A percentile compares a stretch with the other conserved stretches of the same genome.
Evolutionary conservation across 2,329 filamentous ascomycete species (phyloP).

Genomic region (Ascomycota sp.): DNA sequence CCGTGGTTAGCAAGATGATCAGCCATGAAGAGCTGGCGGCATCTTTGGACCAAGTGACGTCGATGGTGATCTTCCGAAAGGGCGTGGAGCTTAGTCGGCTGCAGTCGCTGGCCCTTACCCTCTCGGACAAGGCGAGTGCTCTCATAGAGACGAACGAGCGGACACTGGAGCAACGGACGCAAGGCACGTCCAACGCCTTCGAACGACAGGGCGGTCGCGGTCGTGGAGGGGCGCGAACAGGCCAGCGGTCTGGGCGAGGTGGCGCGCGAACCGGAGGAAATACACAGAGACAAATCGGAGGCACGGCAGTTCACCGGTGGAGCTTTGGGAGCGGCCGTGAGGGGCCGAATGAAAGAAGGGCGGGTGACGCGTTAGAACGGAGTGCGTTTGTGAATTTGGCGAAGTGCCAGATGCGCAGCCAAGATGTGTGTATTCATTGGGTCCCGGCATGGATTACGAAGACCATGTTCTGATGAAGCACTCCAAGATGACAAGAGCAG

Average conservation of each 20-base stretch:
- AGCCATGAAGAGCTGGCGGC: slow-evolving; percentile 95
- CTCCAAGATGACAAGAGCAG: not conserved
- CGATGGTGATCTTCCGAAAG: slow-evolving; percentile 97
- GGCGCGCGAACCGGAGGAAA: slow-evolving; percentile 37
- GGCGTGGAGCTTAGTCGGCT: slow-evolving; percentile 92
- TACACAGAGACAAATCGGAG: slow-evolving; percentile 45
- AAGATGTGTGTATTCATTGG: not conserved
- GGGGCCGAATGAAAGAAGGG: slow-evolving; percentile 22
- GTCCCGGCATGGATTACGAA: not conserved
- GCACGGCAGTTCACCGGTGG: slow-evolving; percentile 65
- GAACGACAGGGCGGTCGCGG: slow-evolving; percentile 74
- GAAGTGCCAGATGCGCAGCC: not conserved
- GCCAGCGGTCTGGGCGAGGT: slow-evolving; percentile 39
- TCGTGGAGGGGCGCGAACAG: slow-evolving; percentile 43
- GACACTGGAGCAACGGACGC: slow-evolving; percentile 88
- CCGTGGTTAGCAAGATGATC: slow-evolving; percentile 97
- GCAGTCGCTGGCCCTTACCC: slow-evolving; percentile 81
- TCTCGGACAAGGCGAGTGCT: slow-evolving; percentile 88
- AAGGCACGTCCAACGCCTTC: slow-evolving; percentile 88
- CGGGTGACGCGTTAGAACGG: not conserved
- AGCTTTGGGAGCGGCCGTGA: slow-evolving; percentile 49
- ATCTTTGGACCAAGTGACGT: slow-evolving; percentile 92
- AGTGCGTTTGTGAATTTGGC: not conserved
- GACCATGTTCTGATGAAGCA: not conserved
- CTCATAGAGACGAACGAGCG: slow-evolving; percentile 96